A percentile compares a stretch with the other conserved stretches of the same genome.
Evolutionary conservation across 495 filamentous ascomycete species (phyloP).

Genomic region (Terfezia boudieri): DNA sequence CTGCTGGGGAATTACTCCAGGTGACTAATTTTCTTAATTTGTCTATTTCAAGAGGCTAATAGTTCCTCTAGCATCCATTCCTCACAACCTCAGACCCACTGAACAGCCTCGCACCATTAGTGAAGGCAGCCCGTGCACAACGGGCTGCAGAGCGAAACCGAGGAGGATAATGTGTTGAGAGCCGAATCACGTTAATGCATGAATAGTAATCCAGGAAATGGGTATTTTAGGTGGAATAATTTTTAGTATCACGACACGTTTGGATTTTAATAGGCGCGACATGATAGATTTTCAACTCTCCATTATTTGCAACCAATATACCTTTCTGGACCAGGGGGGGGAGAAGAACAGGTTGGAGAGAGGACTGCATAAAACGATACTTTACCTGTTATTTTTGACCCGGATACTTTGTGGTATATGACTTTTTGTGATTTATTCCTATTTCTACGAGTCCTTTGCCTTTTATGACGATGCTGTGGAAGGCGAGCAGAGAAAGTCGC

Average conservation of each 20-base stretch:
- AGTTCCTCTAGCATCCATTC: constrained; percentile 53
- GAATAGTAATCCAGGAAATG: background rate
- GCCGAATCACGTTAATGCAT: background rate
- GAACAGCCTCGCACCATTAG: constrained; percentile 56
- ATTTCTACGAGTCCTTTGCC: too few species aligned
- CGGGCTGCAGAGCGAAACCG: constrained; percentile 54
- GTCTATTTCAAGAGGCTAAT: background rate
- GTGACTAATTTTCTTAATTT: constrained; percentile 29
- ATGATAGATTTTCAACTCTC: background rate
- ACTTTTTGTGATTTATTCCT: too few species aligned
- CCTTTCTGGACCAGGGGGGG: background rate
- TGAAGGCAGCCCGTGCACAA: constrained; percentile 61
- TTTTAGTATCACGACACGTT: background rate
- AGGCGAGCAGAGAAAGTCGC: too few species aligned
- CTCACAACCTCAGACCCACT: constrained; percentile 56
- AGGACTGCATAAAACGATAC: too few species aligned
- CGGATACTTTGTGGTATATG: too few species aligned
- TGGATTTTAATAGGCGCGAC: background rate
- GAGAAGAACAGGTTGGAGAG: too few species aligned
- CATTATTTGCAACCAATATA: background rate
- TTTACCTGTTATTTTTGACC: too few species aligned
- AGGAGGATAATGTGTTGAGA: background rate
- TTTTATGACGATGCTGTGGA: too few species aligned
- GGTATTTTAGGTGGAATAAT: background rate
- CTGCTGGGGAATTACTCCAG: constrained; percentile 74